Conservation (phyloP, 2,329 filamentous ascomycete genomes). For the Herpotrichia juniperi region DNA sequence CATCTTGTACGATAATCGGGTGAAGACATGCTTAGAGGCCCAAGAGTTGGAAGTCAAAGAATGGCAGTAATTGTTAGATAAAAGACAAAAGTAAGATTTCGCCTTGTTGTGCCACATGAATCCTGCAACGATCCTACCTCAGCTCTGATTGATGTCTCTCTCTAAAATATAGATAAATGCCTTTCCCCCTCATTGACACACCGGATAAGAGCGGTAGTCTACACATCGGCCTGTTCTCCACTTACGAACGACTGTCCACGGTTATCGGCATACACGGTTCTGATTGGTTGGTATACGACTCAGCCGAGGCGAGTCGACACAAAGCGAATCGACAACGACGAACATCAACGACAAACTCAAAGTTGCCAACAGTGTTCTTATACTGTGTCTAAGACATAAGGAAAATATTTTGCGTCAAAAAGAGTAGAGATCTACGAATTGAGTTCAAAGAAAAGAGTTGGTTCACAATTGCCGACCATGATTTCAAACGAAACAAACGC, state of each 20-base stretch:
- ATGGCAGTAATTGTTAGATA: no score
- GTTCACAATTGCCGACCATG: constrained; percentile 8
- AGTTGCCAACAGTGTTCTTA: background rate
- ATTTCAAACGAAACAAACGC: constrained; percentile 5
- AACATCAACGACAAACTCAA: background rate
- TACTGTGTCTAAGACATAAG: background rate
- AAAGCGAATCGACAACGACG: constrained; percentile 13
- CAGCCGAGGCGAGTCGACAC: constrained; percentile 28
- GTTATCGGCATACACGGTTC: constrained; percentile 7
- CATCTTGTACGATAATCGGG: constrained; percentile 29
- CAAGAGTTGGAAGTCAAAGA: no score
- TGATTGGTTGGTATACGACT: constrained; percentile 25
- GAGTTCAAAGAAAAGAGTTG: background rate
- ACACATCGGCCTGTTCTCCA: background rate
- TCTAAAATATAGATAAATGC: background rate
- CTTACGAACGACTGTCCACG: constrained; percentile 10
- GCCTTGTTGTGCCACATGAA: background rate
- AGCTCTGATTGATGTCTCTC: background rate
- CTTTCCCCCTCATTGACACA: background rate
- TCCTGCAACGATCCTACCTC: background rate
- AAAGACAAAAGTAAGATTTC: background rate
- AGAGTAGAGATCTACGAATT: background rate
- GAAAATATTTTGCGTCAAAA: background rate
- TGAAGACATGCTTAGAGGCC: constrained; percentile 16
- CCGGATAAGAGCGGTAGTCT: background rate